Conservation (phyloP, 768 basidiomycete genomes). For the Cantharellus anzutake region DNA sequence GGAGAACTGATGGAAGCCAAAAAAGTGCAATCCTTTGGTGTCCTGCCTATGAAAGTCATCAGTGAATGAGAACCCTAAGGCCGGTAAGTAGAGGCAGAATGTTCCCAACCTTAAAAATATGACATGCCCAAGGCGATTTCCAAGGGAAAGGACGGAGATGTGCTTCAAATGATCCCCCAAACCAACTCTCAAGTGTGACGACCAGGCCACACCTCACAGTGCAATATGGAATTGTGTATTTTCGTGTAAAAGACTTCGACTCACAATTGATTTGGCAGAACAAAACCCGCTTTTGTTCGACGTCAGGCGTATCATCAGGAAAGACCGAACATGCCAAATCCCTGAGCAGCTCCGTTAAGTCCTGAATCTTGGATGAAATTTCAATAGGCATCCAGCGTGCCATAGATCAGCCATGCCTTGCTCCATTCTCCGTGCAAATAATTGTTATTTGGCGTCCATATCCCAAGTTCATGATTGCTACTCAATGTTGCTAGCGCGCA, state of each 20-base stretch:
- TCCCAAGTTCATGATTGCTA: slow-evolving; percentile 5
- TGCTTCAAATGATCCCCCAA: not conserved
- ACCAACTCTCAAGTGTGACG: not conserved
- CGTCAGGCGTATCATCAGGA: not conserved
- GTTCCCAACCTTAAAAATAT: slow-evolving; percentile 2
- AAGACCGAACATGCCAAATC: not conserved
- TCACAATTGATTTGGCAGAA: slow-evolving; percentile 5
- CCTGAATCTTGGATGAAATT: slow-evolving; percentile 3
- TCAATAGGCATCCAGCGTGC: not conserved
- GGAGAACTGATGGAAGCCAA: too few relatives aligned
- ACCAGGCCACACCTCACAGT: slow-evolving; percentile 5
- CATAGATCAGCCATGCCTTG: slow-evolving; percentile 2
- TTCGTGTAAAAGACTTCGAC: not conserved
- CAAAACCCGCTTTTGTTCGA: not conserved
- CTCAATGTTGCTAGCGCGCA: slow-evolving; percentile 5
- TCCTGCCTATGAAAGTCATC: too few relatives aligned
- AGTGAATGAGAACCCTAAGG: too few relatives aligned
- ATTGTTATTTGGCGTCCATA: slow-evolving; percentile 4
- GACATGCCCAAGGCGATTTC: slow-evolving; percentile 3
- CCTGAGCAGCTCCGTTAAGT: slow-evolving; percentile 3
- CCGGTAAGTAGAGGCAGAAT: too few relatives aligned
- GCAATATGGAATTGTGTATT: not conserved
- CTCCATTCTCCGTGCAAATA: slow-evolving; percentile 7
- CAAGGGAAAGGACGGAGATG: slow-evolving; percentile 4
- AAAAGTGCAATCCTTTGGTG: too few relatives aligned